Conservation (phyloP, 2,329 filamentous ascomycete genomes). For the Pestalotiopsis sp. region DNA sequence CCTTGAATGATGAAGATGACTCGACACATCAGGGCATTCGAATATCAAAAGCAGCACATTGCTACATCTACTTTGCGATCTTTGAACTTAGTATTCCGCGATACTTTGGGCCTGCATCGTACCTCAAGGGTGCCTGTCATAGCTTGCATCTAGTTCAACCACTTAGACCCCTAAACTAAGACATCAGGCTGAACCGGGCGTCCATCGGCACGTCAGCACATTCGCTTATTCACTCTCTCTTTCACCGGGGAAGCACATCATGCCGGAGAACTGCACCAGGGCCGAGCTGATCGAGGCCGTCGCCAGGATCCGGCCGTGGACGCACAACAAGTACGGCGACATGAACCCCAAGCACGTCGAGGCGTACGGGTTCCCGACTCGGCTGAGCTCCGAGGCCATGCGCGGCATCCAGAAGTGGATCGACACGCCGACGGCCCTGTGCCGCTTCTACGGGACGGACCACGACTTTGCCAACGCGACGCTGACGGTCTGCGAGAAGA, state of each 20-base stretch:
- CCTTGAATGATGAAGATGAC: no score
- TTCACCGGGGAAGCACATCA: neutral
- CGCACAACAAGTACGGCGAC: neutral
- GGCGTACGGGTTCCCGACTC: neutral
- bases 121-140: no score
- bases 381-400: neutral
- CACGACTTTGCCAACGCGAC: neutral
- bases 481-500: neutral
- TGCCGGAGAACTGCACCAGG: neutral
- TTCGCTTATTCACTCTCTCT: neutral
- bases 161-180: no score
- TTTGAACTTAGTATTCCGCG: no score
- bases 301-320: neutral
- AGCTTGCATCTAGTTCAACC: no score
- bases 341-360: neutral
- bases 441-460: neutral
- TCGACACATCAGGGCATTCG: no score
- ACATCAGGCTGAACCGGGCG: no score
- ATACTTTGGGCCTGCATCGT: no score
- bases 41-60: no score
- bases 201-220: neutral
- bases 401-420: constrained; percentile 1
- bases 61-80: no score
- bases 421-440: neutral
- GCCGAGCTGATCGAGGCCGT: neutral